Conservation (phyloP, 78 protist species). For the Mastigamoeba balamuthi region DNA sequence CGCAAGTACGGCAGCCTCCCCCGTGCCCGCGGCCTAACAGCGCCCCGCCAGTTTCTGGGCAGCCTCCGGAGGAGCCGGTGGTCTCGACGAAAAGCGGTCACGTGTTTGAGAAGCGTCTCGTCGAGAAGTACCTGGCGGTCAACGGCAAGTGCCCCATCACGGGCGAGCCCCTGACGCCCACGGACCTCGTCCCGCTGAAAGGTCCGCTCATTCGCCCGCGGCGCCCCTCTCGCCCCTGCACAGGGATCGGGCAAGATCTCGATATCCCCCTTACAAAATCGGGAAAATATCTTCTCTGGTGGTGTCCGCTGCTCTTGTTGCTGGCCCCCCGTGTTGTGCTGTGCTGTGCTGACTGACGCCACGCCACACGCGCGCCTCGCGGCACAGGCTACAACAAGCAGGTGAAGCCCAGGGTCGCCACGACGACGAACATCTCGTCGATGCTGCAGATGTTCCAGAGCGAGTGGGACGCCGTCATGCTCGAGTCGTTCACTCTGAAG, state of each 20-base stretch:
- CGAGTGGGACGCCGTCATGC: slow-evolving; percentile 95
- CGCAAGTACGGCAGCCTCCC: no score
- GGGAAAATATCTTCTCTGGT: no score
- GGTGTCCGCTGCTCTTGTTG: background rate
- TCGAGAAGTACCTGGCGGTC: slow-evolving; percentile 64
- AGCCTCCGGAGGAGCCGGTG: no score
- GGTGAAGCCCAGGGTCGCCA: slow-evolving; percentile 60
- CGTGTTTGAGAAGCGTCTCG: slow-evolving; percentile 14
- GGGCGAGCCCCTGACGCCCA: slow-evolving; percentile 36
- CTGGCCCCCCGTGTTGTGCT: background rate
- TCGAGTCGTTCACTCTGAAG: slow-evolving; percentile 77
- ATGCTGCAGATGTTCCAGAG: slow-evolving; percentile 77
- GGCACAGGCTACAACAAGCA: background rate
- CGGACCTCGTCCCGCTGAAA: slow-evolving; percentile 65
- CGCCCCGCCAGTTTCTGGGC: no score
- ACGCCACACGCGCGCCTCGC: no score
- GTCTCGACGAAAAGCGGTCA: background rate
- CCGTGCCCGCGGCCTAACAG: no score
- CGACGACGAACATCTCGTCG: slow-evolving; percentile 72
- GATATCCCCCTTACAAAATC: background rate
- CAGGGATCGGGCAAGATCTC: background rate
- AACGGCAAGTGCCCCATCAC: slow-evolving; percentile 78
- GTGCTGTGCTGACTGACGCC: no score
- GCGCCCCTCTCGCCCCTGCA: background rate
- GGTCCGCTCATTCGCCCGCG: no score